A percentile compares a stretch with the other conserved stretches of the same genome.
These are phyloP conservation scores for Hansenula anomala DNA, from an alignment of 1,139 yeast species.

Conservation along the genomic window DNA sequence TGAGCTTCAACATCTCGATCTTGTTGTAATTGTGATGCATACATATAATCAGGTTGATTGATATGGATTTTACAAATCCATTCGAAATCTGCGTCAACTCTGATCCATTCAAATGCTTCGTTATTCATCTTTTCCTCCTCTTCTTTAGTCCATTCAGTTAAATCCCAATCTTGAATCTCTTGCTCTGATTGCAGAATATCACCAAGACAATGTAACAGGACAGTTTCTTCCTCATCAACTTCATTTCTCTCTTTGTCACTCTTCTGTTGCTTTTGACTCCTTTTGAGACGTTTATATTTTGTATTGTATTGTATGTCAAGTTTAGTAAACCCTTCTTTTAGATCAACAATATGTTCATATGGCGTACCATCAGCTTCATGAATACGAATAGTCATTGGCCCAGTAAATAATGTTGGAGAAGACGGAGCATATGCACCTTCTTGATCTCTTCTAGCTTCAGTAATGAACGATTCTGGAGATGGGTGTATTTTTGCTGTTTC, in stretches of 20 bases:
- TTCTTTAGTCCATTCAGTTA: constrained; percentile 68
- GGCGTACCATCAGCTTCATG: constrained; percentile 99
- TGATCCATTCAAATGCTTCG: constrained; percentile 96
- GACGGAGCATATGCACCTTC: constrained; percentile 9
- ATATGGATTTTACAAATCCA: constrained; percentile 86
- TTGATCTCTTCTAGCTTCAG: constrained; percentile 29
- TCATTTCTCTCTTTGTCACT: constrained; percentile 28
- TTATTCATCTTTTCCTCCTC: constrained; percentile 65
- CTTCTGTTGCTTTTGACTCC: constrained; percentile 50
- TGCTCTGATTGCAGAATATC: constrained; percentile 60
- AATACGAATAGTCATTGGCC: constrained; percentile 94
- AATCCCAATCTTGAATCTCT: constrained; percentile 68
- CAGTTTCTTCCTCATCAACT: constrained; percentile 34
- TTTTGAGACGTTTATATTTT: constrained; percentile 69
- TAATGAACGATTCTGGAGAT: constrained; percentile 31
- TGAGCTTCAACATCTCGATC: constrained; percentile 98
- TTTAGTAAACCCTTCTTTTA: constrained; percentile 80
- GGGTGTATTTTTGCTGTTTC: constrained; percentile 51
- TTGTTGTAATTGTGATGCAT: constrained; percentile 85
- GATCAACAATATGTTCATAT: constrained; percentile 92
- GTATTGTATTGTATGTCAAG: constrained; percentile 94
- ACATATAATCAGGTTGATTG: constrained; percentile 94
- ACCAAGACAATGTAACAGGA: constrained; percentile 62
- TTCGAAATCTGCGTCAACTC: constrained; percentile 95
- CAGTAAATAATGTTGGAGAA: constrained; percentile 58